Conservation (phyloP, 805 yeast genomes). For the Dipodascus albidus region DNA sequence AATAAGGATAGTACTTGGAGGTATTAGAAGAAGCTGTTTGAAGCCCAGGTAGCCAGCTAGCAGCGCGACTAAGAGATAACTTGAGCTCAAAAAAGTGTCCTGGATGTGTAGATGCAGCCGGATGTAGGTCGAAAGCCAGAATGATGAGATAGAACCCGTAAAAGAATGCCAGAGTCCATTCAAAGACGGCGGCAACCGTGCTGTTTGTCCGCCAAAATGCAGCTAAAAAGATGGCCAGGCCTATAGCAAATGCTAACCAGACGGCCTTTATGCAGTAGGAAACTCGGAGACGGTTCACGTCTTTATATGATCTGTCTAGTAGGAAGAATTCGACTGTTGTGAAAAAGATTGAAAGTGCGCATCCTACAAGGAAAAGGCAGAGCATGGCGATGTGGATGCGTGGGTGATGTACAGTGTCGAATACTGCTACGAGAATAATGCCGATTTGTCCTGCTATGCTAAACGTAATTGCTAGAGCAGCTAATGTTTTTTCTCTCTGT, state of each 20-base stretch:
- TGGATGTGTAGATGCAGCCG: constrained; percentile 37
- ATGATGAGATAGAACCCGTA: constrained; percentile 59
- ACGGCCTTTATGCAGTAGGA: constrained; percentile 40
- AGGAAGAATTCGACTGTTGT: constrained; percentile 35
- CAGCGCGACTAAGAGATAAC: constrained; percentile 4
- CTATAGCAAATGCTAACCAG: constrained; percentile 60
- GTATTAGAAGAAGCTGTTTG: not conserved
- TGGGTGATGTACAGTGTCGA: constrained; percentile 49
- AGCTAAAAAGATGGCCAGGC: constrained; percentile 60
- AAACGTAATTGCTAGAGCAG: constrained; percentile 33
- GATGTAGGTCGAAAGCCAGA: constrained; percentile 58
- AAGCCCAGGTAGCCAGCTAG: constrained; percentile 9
- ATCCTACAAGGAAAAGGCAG: constrained; percentile 55
- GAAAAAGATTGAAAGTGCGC: constrained; percentile 41
- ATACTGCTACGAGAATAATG: constrained; percentile 60
- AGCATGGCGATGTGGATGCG: constrained; percentile 53
- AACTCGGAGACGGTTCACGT: constrained; percentile 25
- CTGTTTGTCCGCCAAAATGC: constrained; percentile 23
- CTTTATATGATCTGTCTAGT: constrained; percentile 34
- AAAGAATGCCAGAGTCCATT: constrained; percentile 83
- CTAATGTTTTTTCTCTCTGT: constrained; percentile 30
- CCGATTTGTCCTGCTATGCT: constrained; percentile 60
- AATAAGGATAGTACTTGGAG: not conserved
- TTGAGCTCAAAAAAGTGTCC: constrained; percentile 16
- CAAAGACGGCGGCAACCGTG: constrained; percentile 51